phyloP scores from a whole-genome alignment of 352 stramenopile species.

The Phytophthora litchii region DNA sequence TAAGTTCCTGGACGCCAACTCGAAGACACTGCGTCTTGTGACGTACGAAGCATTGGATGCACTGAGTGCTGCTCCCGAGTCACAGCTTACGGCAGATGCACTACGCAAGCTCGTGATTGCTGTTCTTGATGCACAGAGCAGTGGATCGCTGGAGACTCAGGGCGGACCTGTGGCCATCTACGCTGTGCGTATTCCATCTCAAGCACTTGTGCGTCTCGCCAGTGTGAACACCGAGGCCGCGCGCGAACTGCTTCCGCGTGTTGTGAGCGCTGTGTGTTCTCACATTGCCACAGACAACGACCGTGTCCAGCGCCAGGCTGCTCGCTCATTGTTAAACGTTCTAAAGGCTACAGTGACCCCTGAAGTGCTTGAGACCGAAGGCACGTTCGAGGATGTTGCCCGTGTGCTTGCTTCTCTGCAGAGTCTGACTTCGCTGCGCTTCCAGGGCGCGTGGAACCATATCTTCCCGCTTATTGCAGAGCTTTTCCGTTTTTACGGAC shows the following conservation, averaged over 20 bases:
- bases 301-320: slow-evolving; percentile 66
- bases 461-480: slow-evolving; percentile 77
- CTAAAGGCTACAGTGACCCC: slow-evolving; percentile 65
- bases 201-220: slow-evolving; percentile 69
- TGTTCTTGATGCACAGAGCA: slow-evolving; percentile 68
- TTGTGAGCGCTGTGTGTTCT: slow-evolving; percentile 73
- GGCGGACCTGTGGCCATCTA: slow-evolving; percentile 54
- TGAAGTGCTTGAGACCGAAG: slow-evolving; percentile 58
- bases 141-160: slow-evolving; percentile 63
- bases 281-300: slow-evolving; percentile 70
- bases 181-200: slow-evolving; percentile 69
- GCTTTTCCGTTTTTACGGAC: slow-evolving; percentile 77
- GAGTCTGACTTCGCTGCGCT: slow-evolving; percentile 83
- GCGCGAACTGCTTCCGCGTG: slow-evolving; percentile 74
- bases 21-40: slow-evolving; percentile 79
- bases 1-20: slow-evolving; percentile 77
- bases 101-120: slow-evolving; percentile 66
- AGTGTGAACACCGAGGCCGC: slow-evolving; percentile 58
- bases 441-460: slow-evolving; percentile 81
- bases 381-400: slow-evolving; percentile 61
- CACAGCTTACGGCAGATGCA: slow-evolving; percentile 69
- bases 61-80: slow-evolving; percentile 53
- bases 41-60: slow-evolving; percentile 79
- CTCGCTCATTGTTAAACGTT: slow-evolving; percentile 67
- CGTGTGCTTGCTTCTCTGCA: slow-evolving; percentile 79